Evolutionary conservation across 2,329 filamentous ascomycete genomes (phyloP).

Genomic region (Fusarium nurragi): DNA sequence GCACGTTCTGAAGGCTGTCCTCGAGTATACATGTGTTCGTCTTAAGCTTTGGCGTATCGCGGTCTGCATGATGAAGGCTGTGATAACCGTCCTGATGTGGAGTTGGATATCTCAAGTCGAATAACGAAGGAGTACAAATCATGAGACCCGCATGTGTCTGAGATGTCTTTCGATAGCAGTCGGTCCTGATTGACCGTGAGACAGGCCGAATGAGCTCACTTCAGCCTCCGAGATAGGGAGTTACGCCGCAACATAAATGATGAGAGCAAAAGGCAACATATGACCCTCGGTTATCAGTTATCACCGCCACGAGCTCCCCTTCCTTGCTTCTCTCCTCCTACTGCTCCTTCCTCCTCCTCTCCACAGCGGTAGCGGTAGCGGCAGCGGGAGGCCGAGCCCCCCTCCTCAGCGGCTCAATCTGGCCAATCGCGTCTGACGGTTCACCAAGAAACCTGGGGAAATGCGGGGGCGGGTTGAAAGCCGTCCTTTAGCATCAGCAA

Average conservation of each 20-base stretch:
- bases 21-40: constrained; percentile 5
- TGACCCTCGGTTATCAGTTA: constrained; percentile 41
- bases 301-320: constrained; percentile 25
- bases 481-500: constrained; percentile 1
- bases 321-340: constrained; percentile 7
- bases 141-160: not conserved
- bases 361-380: constrained; percentile 25
- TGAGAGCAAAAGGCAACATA: not conserved
- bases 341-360: constrained; percentile 23
- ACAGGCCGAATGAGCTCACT: not conserved
- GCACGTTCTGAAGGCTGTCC: constrained; percentile 4
- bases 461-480: constrained; percentile 36
- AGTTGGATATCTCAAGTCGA: not conserved
- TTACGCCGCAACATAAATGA: not conserved
- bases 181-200: not conserved
- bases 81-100: not conserved
- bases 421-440: constrained; percentile 26
- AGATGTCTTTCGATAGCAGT: not conserved
- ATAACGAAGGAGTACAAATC: not conserved
- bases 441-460: constrained; percentile 39
- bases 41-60: constrained; percentile 25
- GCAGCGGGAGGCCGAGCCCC: constrained; percentile 26
- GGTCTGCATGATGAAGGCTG: constrained; percentile 28
- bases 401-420: constrained; percentile 33
- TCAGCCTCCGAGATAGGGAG: not conserved